phyloP scores from a whole-genome alignment of 345 rosid species.

The Gossypium sturtianum region DNA sequence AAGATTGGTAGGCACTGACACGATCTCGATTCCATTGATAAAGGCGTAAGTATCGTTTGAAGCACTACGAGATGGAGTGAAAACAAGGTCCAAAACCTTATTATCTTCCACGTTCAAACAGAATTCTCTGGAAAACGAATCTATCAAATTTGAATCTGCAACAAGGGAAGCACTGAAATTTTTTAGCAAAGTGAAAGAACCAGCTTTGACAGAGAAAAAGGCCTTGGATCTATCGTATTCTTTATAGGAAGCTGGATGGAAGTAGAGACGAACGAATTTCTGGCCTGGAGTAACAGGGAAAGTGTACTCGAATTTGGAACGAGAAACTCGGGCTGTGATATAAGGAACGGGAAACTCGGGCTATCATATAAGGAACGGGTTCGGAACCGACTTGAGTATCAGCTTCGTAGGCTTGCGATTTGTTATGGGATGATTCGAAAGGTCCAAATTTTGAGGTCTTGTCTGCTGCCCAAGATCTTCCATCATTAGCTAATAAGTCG shows the following conservation, averaged over 20 bases:
- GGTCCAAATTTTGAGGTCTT: neutral
- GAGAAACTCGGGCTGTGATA: neutral
- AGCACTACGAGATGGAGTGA: neutral
- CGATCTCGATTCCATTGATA: neutral
- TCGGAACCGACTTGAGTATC: neutral
- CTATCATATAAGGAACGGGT: neutral
- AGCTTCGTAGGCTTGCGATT: neutral
- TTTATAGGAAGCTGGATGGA: neutral
- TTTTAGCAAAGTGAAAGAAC: slow-evolving; percentile 8
- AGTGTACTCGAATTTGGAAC: neutral
- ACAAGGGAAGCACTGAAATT: neutral
- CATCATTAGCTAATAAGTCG: neutral
- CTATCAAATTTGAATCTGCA: neutral
- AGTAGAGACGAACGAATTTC: neutral
- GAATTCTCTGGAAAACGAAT: neutral
- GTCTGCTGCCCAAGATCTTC: neutral
- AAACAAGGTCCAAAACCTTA: neutral
- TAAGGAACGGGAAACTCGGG: neutral
- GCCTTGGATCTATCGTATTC: neutral
- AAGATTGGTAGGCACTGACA: neutral
- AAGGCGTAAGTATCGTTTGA: neutral
- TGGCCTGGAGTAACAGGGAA: neutral
- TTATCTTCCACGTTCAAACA: neutral
- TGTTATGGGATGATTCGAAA: neutral
- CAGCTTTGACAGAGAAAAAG: neutral